Evolutionary conservation across 164 flowering plant species (phyloP).

Genomic region (Vitis cinerea): DNA sequence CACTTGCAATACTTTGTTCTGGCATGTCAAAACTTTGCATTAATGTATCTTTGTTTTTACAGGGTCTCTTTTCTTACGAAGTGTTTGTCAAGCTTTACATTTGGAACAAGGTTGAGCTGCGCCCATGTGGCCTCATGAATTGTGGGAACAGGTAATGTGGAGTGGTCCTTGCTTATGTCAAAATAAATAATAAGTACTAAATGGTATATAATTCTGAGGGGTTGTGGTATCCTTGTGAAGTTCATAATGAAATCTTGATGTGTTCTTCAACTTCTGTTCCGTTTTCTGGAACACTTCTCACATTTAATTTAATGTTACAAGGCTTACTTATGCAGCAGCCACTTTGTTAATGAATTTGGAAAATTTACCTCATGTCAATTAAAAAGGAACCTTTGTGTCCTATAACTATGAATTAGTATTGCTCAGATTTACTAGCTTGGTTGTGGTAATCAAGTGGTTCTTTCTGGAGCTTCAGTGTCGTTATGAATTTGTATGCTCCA

Average conservation of each 20-base stretch:
- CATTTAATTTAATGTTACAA: background rate
- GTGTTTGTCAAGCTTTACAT: constrained; percentile 67
- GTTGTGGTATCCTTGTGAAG: background rate
- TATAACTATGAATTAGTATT: background rate
- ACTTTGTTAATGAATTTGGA: background rate
- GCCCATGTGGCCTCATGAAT: constrained; percentile 77
- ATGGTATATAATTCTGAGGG: too few relatives aligned
- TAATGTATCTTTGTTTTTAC: constrained; percentile 20
- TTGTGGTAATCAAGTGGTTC: background rate
- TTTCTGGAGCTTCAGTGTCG: background rate
- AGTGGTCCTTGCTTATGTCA: background rate
- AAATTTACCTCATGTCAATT: background rate
- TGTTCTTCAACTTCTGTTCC: background rate
- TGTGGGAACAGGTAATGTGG: constrained; percentile 86
- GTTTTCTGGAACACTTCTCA: background rate
- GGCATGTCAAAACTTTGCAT: background rate
- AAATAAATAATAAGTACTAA: too few relatives aligned
- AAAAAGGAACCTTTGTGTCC: background rate
- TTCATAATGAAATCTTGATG: background rate
- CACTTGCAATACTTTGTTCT: background rate
- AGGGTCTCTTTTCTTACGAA: constrained; percentile 78
- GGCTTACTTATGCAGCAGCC: background rate
- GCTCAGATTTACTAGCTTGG: background rate
- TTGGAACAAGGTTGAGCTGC: constrained; percentile 70
- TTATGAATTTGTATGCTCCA: background rate